phyloP scores from a whole-genome alignment of 768 basidiomycete genomes.

The Symmetrospora coprosmae region DNA sequence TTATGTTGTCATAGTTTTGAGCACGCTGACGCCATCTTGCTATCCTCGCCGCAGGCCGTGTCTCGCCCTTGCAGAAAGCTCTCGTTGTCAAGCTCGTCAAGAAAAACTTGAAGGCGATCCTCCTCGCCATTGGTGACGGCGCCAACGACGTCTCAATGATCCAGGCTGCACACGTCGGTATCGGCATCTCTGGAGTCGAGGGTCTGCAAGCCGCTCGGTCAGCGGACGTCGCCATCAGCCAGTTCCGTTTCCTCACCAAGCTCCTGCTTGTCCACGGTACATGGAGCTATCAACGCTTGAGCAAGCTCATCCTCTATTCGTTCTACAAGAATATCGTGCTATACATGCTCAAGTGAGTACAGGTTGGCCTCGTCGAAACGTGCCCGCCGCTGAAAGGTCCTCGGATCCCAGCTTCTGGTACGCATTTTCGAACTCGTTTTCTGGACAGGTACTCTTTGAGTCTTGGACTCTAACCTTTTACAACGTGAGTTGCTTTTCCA shows the following conservation, averaged over 20 bases:
- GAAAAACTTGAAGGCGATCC: slow-evolving; percentile 79
- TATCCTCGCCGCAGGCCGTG: slow-evolving; percentile 52
- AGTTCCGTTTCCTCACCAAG: slow-evolving; percentile 91
- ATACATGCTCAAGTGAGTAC: slow-evolving; percentile 50
- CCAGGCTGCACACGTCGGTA: slow-evolving; percentile 91
- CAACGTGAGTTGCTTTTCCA: slow-evolving; percentile 28
- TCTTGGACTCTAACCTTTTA: slow-evolving; percentile 97
- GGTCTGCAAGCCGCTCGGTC: slow-evolving; percentile 97
- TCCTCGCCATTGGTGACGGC: slow-evolving; percentile 94
- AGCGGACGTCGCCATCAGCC: slow-evolving; percentile 81
- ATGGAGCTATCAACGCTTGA: slow-evolving; percentile 92
- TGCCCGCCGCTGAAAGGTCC: background rate
- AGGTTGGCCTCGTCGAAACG: background rate
- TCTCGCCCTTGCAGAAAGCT: slow-evolving; percentile 93
- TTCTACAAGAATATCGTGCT: slow-evolving; percentile 96
- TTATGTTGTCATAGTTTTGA: too few species aligned
- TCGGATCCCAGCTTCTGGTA: slow-evolving; percentile 45
- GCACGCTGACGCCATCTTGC: background rate
- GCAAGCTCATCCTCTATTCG: slow-evolving; percentile 89
- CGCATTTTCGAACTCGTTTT: slow-evolving; percentile 98
- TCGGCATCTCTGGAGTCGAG: slow-evolving; percentile 96
- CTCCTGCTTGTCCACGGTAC: slow-evolving; percentile 89
- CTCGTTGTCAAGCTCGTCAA: slow-evolving; percentile 97
- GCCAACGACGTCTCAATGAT: slow-evolving; percentile 99
- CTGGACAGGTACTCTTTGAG: slow-evolving; percentile 94